phyloP scores from a whole-genome alignment of 805 yeast genomes.

The Metschnikowia lunata region DNA sequence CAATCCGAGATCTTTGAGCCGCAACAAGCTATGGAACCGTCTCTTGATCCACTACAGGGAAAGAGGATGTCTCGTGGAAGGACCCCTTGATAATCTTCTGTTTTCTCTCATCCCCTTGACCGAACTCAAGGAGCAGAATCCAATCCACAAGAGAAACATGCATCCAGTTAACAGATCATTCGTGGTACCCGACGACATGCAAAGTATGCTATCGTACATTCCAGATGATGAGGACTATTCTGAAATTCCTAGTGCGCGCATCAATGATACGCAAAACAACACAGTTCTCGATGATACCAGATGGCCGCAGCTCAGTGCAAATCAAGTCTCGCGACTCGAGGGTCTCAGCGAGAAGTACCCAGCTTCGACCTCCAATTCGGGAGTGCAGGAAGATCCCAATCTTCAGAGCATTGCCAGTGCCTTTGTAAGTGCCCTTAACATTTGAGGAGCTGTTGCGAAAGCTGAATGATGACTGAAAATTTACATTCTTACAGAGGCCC shows the following conservation, averaged over 20 bases:
- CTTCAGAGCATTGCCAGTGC: conserved; percentile 15
- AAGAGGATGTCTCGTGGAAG: conserved; percentile 85
- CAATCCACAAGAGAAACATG: conserved; percentile 15
- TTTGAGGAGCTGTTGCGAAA: conserved; percentile 1
- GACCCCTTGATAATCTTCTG: conserved; percentile 75
- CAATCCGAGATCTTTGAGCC: conserved; percentile 72
- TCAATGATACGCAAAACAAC: not conserved
- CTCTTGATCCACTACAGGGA: conserved; percentile 75
- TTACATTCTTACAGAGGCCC: too few relatives aligned
- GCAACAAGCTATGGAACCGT: conserved; percentile 73
- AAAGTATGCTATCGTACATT: conserved; percentile 15
- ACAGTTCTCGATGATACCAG: conserved; percentile 9
- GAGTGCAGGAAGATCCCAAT: conserved; percentile 3
- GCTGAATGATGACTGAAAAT: too few relatives aligned
- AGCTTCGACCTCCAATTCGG: not conserved
- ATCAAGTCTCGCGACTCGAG: conserved; percentile 13
- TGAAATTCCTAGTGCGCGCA: not conserved
- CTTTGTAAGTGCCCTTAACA: conserved; percentile 16
- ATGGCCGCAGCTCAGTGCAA: conserved; percentile 16
- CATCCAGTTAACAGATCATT: conserved; percentile 2
- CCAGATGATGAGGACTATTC: conserved; percentile 9
- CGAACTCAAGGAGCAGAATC: conserved; percentile 13
- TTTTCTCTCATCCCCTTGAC: conserved; percentile 56
- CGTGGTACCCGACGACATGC: conserved; percentile 11
- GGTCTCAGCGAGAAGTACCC: conserved; percentile 1